phyloP scores from a whole-genome alignment of 164 flowering plant genomes.

The Sedum album region DNA sequence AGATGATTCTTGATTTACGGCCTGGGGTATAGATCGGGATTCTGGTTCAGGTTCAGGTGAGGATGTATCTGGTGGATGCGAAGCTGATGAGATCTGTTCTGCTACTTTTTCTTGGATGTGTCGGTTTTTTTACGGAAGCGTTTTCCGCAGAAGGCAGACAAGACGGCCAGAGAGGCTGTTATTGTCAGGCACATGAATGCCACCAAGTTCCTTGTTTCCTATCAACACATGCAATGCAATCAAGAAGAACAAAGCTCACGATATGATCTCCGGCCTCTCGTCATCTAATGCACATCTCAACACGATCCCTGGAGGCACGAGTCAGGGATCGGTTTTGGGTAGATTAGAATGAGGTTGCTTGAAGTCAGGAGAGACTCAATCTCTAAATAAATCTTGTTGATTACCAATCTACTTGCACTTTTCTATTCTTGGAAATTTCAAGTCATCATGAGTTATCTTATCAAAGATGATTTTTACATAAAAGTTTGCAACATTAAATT shows the following conservation, averaged over 20 bases:
- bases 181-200: not conserved
- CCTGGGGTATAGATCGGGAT: not conserved
- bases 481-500: too few species aligned
- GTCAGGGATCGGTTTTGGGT: not conserved
- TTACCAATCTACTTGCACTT: conserved; percentile 10
- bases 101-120: not conserved
- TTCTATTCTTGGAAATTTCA: not conserved
- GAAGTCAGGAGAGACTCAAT: not conserved
- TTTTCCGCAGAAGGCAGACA: not conserved
- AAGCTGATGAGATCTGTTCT: not conserved
- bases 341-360: not conserved
- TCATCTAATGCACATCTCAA: too few species aligned
- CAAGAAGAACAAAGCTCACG: too few species aligned
- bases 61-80: too few species aligned
- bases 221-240: too few species aligned
- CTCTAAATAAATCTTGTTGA: conserved; percentile 12
- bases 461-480: too few species aligned
- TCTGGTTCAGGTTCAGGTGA: not conserved
- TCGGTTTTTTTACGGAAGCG: not conserved
- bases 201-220: too few species aligned
- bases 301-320: not conserved
- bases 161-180: not conserved
- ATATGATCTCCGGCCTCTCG: too few species aligned
- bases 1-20: not conserved
- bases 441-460: too few species aligned